A percentile compares a stretch with the other conserved stretches of the same genome.
These are phyloP conservation scores for Artemisia annua DNA, from an alignment of 129 eudicot genomes.

Conservation along the genomic window DNA sequence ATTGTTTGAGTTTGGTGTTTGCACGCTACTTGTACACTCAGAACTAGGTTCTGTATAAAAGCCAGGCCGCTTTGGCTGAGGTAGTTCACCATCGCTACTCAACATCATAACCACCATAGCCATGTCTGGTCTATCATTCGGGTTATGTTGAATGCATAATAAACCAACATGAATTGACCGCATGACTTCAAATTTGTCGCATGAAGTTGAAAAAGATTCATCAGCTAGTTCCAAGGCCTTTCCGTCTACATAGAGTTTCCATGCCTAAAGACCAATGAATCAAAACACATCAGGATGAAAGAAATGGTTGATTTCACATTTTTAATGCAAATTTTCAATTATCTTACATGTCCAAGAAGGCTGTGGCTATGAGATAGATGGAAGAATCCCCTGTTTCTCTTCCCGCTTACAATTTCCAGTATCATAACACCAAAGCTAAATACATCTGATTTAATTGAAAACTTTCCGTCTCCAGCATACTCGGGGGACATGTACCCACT, in stretches of 20 bases:
- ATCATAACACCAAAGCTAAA: constrained; percentile 38
- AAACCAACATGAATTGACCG: constrained; percentile 23
- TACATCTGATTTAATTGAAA: constrained; percentile 34
- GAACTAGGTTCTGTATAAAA: constrained; percentile 10
- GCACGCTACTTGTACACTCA: too few relatives aligned
- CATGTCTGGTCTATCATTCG: constrained; percentile 29
- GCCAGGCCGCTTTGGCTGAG: constrained; percentile 18
- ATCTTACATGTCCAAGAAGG: constrained; percentile 37
- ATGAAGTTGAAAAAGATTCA: not conserved
- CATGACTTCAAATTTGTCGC: not conserved
- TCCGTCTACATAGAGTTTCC: constrained; percentile 29
- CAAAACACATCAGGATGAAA: not conserved
- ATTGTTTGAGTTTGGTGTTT: too few relatives aligned
- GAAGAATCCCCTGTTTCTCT: constrained; percentile 29
- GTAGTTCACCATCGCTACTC: constrained; percentile 16
- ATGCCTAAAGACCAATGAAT: constrained; percentile 17
- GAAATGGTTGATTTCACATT: not conserved
- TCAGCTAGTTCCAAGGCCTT: constrained; percentile 19
- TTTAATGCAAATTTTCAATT: not conserved
- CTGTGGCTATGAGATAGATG: constrained; percentile 22
- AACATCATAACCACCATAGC: constrained; percentile 27
- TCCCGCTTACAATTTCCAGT: constrained; percentile 37
- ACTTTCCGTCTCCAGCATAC: constrained; percentile 29
- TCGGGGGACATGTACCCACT: constrained; percentile 43
- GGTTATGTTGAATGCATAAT: constrained; percentile 28